Evolutionary conservation across 2,329 filamentous ascomycete genomes (phyloP), one percentile per base, ranked within the genome.

Genomic region (Thermochaetoides dissita): DNA sequence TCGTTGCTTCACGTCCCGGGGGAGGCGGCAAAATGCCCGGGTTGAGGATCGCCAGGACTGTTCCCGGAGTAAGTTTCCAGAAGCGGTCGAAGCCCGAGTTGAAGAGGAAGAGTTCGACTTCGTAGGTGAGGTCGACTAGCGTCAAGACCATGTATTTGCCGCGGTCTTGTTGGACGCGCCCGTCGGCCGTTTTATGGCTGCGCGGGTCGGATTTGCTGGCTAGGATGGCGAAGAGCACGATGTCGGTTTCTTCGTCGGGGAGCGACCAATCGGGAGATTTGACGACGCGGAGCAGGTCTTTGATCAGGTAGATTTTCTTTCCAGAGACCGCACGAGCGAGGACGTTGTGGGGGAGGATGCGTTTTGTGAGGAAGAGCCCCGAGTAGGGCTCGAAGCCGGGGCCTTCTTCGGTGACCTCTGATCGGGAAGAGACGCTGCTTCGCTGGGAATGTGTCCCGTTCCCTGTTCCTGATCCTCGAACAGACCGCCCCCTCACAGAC

Each of bases 141-240:
- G 77, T 84, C 47, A 98, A 67, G 2, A 89, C 81, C 84, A 98
- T 95, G 65, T 93, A 98, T 59, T 94, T 95, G 39, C 81, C 81
- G 12, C 72, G 69, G 41, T 79, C 72, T 8, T 74, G 68, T 38
- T 72, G 64, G 7, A 67, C 65, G 43, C 61, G 61, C 12, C 57
- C 63, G 8, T 60, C 53, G 3, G 59, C 56, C 4, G 66, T 61
- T 49, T 72, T 71, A 56, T 80, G 76, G 1, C 65, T 57, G 34
- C 77, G 79, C 0, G 91, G 87, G 1, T 82, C 77, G 0, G 91
- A 94, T 59, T 96, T 96, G 36, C 79, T 83, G 6, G 85, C 86
- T 17, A 98, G 74, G 44, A 95, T 80, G 7, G 78, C 91, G 54
- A 96, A 80, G 2, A 96, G 74, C 7, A 98, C 86, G 54, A 88